phyloP scores from a whole-genome alignment of 768 basidiomycete genomes.

The Tulasnella sp. region DNA sequence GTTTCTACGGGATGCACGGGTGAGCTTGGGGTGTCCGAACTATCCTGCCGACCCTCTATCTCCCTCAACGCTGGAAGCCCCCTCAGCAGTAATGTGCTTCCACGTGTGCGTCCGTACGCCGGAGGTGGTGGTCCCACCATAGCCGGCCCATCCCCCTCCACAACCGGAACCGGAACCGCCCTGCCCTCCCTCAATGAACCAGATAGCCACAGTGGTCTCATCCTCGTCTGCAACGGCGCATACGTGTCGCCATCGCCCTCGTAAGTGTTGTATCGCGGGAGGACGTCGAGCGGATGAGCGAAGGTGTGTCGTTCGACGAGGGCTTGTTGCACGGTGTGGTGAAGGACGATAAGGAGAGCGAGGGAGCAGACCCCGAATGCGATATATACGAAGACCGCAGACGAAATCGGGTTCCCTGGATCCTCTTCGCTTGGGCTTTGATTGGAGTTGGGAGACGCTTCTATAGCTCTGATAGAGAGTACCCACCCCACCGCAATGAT shows the following conservation, averaged over 20 bases:
- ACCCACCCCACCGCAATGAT: conserved; percentile 51
- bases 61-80: background rate
- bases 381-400: conserved; percentile 46
- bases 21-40: too few relatives aligned
- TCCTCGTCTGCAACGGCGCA: conserved; percentile 53
- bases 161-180: conserved; percentile 20
- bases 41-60: background rate
- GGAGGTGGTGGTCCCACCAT: conserved; percentile 63
- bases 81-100: conserved; percentile 47
- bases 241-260: background rate
- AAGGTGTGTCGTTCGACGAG: conserved; percentile 53
- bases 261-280: conserved; percentile 19
- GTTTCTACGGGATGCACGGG: too few relatives aligned
- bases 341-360: conserved; percentile 48
- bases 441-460: conserved; percentile 6
- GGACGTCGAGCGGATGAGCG: conserved; percentile 41
- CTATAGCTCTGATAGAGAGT: conserved; percentile 27
- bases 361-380: conserved; percentile 43
- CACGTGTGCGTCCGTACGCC: conserved; percentile 64
- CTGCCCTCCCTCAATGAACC: conserved; percentile 33
- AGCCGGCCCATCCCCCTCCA: conserved; percentile 60
- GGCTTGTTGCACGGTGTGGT: conserved; percentile 51
- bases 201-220: conserved; percentile 53
- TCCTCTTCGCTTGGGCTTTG: background rate
- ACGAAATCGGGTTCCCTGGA: background rate